Percentiles rank a stretch among this genome's conserved stretches.
Evolutionary conservation across 345 rosid genomes (phyloP).

Genomic region (Chamaenerion angustifolium): DNA sequence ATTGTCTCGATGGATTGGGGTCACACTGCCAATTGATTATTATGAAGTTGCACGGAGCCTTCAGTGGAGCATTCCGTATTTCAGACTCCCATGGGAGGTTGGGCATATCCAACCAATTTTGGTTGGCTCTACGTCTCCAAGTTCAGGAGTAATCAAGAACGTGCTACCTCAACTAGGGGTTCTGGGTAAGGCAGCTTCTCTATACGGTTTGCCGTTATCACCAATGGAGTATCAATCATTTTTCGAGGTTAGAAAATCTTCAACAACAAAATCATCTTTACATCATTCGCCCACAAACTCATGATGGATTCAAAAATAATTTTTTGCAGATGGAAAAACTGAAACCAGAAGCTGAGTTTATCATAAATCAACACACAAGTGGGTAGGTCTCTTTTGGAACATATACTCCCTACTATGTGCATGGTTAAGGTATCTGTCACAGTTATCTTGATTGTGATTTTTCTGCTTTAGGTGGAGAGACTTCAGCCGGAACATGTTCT

Average conservation of each 20-base stretch:
- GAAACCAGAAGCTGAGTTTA: slow-evolving; percentile 61
- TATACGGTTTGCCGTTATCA: slow-evolving; percentile 61
- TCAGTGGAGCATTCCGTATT: slow-evolving; percentile 85
- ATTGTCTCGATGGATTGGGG: slow-evolving; percentile 69
- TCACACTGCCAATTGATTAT: slow-evolving; percentile 53
- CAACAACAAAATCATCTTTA: neutral
- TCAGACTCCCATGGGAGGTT: slow-evolving; percentile 83
- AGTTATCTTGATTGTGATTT: neutral
- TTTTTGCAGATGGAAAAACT: slow-evolving; percentile 42
- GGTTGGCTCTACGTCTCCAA: slow-evolving; percentile 38
- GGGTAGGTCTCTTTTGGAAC: slow-evolving; percentile 29
- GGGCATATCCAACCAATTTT: slow-evolving; percentile 37
- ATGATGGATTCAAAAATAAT: neutral
- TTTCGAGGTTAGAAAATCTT: slow-evolving; percentile 49
- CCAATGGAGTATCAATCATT: slow-evolving; percentile 53
- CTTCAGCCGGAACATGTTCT: slow-evolving; percentile 78
- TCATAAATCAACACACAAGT: slow-evolving; percentile 30
- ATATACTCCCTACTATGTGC: no score
- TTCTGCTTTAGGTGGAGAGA: slow-evolving; percentile 60
- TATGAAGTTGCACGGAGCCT: slow-evolving; percentile 57
- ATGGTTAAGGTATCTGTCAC: no score
- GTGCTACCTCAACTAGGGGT: slow-evolving; percentile 14
- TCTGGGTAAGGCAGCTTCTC: slow-evolving; percentile 22
- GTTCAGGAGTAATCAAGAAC: slow-evolving; percentile 10
- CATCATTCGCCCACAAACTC: neutral